These are phyloP conservation scores for Ceraceosorus guamensis DNA, from an alignment of 1,284 basidiomycete species.

Conservation along the genomic window DNA sequence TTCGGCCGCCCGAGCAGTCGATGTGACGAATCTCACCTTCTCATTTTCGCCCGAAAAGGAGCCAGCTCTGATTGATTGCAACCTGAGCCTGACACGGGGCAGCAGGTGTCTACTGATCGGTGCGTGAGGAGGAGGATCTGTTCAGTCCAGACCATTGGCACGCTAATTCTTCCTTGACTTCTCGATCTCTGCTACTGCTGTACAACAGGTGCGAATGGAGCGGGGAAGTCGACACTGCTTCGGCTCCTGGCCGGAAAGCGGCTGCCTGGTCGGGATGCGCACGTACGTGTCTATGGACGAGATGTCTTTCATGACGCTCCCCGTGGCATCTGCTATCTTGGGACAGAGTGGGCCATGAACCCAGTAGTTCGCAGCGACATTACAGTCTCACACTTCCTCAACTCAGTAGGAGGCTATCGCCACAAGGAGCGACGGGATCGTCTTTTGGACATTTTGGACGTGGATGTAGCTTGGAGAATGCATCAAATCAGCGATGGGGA, in stretches of 20 bases:
- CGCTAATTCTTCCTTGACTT: no score
- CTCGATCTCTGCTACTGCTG: no score
- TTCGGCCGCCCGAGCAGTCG: slow-evolving; percentile 21
- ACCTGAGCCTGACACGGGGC: slow-evolving; percentile 31
- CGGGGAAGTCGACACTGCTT: slow-evolving; percentile 90
- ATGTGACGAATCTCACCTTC: slow-evolving; percentile 40
- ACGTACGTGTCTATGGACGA: slow-evolving; percentile 39
- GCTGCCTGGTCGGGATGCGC: slow-evolving; percentile 23
- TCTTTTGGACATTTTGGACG: slow-evolving; percentile 83
- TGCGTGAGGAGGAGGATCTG: no score
- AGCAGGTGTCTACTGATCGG: slow-evolving; percentile 44
- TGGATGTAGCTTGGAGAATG: slow-evolving; percentile 71
- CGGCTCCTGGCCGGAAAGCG: slow-evolving; percentile 86
- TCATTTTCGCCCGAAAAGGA: slow-evolving; percentile 23
- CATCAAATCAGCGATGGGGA: slow-evolving; percentile 92
- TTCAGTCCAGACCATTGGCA: no score
- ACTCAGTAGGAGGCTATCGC: slow-evolving; percentile 85
- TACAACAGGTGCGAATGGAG: no score
- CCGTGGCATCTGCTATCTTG: slow-evolving; percentile 64
- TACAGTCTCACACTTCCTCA: slow-evolving; percentile 60
- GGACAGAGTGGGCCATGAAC: slow-evolving; percentile 76
- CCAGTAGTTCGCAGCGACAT: slow-evolving; percentile 70
- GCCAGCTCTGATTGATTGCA: slow-evolving; percentile 37
- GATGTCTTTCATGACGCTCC: slow-evolving; percentile 45
- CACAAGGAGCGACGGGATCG: slow-evolving; percentile 79